phyloP scores from a whole-genome alignment of 441 rosid species.

The Pelargonium australe region DNA sequence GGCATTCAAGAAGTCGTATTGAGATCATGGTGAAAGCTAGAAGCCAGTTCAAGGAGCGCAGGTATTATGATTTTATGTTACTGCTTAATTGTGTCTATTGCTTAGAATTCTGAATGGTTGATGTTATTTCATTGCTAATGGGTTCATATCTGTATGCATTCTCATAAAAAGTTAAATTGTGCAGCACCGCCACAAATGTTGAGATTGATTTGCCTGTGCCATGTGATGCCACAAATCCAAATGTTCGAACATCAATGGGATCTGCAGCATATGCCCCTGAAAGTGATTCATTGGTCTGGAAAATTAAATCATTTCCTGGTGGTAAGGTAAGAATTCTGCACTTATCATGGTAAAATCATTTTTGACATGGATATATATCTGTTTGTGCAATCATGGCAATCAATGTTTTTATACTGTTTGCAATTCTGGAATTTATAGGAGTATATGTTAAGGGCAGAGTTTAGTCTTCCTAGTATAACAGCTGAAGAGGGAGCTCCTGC shows the following conservation, averaged over 20 bases:
- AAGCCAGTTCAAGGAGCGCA: conserved; percentile 98
- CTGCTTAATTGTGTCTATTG: not conserved
- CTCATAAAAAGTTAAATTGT: conserved; percentile 15
- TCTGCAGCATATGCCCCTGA: conserved; percentile 95
- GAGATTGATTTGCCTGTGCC: conserved; percentile 77
- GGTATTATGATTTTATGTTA: conserved; percentile 34
- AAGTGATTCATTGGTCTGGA: conserved; percentile 90
- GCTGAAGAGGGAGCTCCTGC: conserved; percentile 87
- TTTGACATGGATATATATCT: conserved; percentile 3
- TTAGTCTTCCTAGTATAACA: conserved; percentile 86
- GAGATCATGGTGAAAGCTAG: conserved; percentile 94
- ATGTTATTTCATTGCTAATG: not conserved
- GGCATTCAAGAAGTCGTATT: conserved; percentile 94
- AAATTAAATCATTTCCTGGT: conserved; percentile 56
- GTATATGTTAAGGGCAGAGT: conserved; percentile 95
- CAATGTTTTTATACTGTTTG: conserved; percentile 15
- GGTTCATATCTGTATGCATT: not conserved
- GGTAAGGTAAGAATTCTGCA: conserved; percentile 52
- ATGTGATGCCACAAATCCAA: conserved; percentile 85
- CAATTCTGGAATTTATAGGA: conserved; percentile 41
- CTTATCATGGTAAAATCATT: not conserved
- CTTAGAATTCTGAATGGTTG: not conserved
- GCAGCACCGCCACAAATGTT: conserved; percentile 75
- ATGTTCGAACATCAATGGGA: conserved; percentile 87
- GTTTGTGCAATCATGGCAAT: conserved; percentile 13